Evolutionary conservation across 2,329 filamentous ascomycete species (phyloP), one percentile per base, ranked within the genome.

Genomic region (Leptographium galeiforme): DNA sequence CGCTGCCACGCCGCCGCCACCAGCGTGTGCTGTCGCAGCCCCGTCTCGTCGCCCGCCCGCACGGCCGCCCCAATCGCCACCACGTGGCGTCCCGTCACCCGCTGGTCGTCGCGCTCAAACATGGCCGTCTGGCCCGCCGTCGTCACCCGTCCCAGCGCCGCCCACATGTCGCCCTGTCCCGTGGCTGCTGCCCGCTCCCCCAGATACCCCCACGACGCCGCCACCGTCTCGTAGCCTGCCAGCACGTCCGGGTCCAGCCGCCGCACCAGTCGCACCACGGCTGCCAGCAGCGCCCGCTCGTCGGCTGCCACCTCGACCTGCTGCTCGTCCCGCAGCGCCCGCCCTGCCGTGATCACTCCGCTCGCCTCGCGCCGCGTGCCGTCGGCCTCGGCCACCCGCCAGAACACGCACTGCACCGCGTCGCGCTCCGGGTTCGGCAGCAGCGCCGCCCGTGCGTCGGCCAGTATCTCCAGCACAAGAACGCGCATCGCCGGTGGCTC

Each of bases 1-100:
- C 97, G 68, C 68, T 97, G 89, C 72, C 94, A 97, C 0, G 82
- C 87, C 5, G 97, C 88, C 62, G 95, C 96, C 67, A 97, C 93
- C 81, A 97, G 86, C 0, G 87, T 95, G 64, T 98, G 97, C 64
- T 96, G 90, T 12, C 95, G 75, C 33, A 98, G 71, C 60, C 90
- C 94, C 33, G 98, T 25, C 25, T 25, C 25, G 25, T 25, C 70
- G 67, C 96, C 91, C n/a, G 84, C 81, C 55, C 89, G 80, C 90
- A 98, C 96, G 0, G 90, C 89, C 61, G 91, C 80, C 89, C 93
- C 97, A 47, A 97, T 86, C 61, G 97, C 97, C 70, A 98, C 90
- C 76, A 95, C 89, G 64, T 97, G 91, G 57, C 93, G 79, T 6
- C 93, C 93, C 0, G 90, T 96, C n/a, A 98, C 80, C 0, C 87